Evolutionary conservation across 2,329 filamentous ascomycete genomes (phyloP), one percentile per base, ranked within the genome.

Genomic region (Verticillium zaregamsianum): DNA sequence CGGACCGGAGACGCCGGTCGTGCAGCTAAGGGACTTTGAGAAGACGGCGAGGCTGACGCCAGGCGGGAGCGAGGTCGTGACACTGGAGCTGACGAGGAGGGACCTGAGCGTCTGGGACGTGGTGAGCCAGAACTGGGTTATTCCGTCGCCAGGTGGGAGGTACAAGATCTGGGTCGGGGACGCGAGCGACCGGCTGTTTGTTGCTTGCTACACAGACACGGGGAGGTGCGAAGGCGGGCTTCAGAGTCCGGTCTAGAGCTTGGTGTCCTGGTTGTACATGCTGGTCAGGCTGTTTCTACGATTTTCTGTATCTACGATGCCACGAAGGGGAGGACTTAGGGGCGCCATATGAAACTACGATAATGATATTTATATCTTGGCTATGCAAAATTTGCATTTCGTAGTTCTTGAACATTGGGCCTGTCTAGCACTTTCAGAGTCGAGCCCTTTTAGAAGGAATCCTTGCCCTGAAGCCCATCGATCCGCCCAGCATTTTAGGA

Each of bases 61-160:
- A 0, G 86, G 85, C 0, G 78, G 86, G 69, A 81, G 73, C 3
- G 73, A 74, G 61, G 80, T 74, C 0, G 82, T 92, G 0, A 78
- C 80, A 23, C 79, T 92, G 67, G 75, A 77, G 0, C 67, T 92
- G 61, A 90, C 83, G 7, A 82, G 90, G 61, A 85, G 88, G 68
- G 90, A 92, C 70, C 61, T 92, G 61, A 91, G 89, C 66, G 88
- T 90, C 55, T 92, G 90, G 90, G 88, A 90, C 70, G 82, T 86
- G 0, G 73, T 77, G 6, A 71, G 76, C 49, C 89, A 91, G 76
- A 91, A 92, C 66, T 93, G 90, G 90, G 80, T 86, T 2, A 71
- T 82, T 9, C 77, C 77, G 5, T 68, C 64, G 1, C 68, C 74
- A 1, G 68, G 74, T 35, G 76, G 76, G 2, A 66, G 62, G 23